Percentiles rank a stretch among this genome's conserved stretches.
Evolutionary conservation across 768 basidiomycete genomes (phyloP).

Genomic region (Jaapia argillacea): DNA sequence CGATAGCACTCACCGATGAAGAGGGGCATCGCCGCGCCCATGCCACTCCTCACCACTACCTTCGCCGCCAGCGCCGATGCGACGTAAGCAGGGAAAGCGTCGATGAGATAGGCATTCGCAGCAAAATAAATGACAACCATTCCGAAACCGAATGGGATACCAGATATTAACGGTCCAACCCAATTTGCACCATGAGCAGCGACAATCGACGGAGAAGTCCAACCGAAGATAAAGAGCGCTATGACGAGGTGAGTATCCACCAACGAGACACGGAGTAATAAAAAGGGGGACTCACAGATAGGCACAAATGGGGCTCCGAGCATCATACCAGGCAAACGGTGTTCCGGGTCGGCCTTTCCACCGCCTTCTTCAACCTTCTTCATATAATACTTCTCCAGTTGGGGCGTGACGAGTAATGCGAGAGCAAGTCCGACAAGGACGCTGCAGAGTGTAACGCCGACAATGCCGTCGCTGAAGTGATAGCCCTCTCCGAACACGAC

Average conservation of each 20-base stretch:
- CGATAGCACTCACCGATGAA: slow-evolving; percentile 15
- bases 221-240: slow-evolving; percentile 33
- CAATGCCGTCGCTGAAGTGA: slow-evolving; percentile 24
- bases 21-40: slow-evolving; percentile 24
- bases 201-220: slow-evolving; percentile 27
- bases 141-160: slow-evolving; percentile 28
- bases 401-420: slow-evolving; percentile 24
- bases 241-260: slow-evolving; percentile 1
- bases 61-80: slow-evolving; percentile 30
- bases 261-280: neutral
- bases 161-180: slow-evolving; percentile 25
- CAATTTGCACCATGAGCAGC: slow-evolving; percentile 24
- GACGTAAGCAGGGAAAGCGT: slow-evolving; percentile 28
- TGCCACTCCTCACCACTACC: slow-evolving; percentile 26
- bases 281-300: slow-evolving; percentile 8
- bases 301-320: slow-evolving; percentile 25
- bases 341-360: slow-evolving; percentile 31
- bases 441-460: slow-evolving; percentile 29
- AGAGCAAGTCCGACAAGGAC: slow-evolving; percentile 27
- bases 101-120: slow-evolving; percentile 30
- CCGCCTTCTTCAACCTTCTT: slow-evolving; percentile 21
- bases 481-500: slow-evolving; percentile 28
- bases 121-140: slow-evolving; percentile 29
- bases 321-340: slow-evolving; percentile 29
- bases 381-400: slow-evolving; percentile 23